phyloP scores from a whole-genome alignment of 495 filamentous ascomycete genomes.

The Aspergillus conjunctus region DNA sequence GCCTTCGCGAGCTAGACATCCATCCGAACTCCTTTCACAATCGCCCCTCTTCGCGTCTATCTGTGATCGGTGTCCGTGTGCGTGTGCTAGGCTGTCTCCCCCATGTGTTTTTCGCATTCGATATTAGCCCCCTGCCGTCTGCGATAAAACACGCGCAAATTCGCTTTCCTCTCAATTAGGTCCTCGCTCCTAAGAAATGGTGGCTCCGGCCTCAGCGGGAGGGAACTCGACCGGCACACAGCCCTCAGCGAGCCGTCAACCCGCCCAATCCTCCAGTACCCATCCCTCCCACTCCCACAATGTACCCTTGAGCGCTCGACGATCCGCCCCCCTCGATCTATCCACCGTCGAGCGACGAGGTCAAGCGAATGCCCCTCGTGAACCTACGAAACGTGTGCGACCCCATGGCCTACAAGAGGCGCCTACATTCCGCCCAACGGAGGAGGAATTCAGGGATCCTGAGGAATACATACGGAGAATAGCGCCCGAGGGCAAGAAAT shows the following conservation, averaged over 20 bases:
- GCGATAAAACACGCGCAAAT: constrained; percentile 32
- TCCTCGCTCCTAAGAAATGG: constrained; percentile 44
- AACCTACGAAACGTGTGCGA: constrained; percentile 72
- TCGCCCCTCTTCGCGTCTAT: constrained; percentile 11
- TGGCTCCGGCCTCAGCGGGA: constrained; percentile 54
- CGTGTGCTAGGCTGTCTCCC: constrained; percentile 22
- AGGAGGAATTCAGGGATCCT: constrained; percentile 93
- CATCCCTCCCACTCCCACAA: constrained; percentile 54
- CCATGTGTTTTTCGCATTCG: constrained; percentile 42
- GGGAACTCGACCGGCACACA: constrained; percentile 45
- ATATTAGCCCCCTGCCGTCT: constrained; percentile 31
- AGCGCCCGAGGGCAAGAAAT: constrained; percentile 76
- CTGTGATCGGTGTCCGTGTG: too few relatives aligned
- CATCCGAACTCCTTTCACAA: constrained; percentile 6
- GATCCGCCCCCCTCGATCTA: constrained; percentile 76
- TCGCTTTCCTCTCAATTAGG: constrained; percentile 20
- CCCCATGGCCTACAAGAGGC: constrained; percentile 87
- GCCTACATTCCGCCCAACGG: constrained; percentile 85
- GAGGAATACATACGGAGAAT: constrained; percentile 92
- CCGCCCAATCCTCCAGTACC: constrained; percentile 46
- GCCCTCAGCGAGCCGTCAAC: constrained; percentile 39
- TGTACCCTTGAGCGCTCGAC: constrained; percentile 69
- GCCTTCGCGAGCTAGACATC: constrained; percentile 2
- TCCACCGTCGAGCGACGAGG: constrained; percentile 89
- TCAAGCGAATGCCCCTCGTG: constrained; percentile 71